Base-by-base conservation (phyloP, 345 rosid species). In the Microthlaspi erraticum region DNA sequence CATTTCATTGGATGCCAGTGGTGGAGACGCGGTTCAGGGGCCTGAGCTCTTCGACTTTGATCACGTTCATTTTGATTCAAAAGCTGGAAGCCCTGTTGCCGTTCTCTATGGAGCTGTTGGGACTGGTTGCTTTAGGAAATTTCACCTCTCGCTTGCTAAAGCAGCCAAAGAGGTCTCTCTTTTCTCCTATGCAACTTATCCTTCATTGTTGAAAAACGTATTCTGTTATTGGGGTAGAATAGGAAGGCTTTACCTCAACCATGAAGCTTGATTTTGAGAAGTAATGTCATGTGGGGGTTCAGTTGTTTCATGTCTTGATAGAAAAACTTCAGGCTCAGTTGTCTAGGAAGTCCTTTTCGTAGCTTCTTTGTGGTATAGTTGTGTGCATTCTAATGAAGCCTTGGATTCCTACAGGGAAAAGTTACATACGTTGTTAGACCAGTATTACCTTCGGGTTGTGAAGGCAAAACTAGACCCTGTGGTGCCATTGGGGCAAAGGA, bases 51-150 rank as follows among this genome's bases (percentile, higher is more conserved):
- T 86, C 60, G 97, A 91, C 33, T 91, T 91, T 65, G 96, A 91
- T 78, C 97, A 91, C 52, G 73, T 89, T 68, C 85, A 91, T 81
- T 68, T 74, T 66, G 84, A 84, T 67, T 88, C 95, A 29, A 87
- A 70, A 74, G 59, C 78, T 63, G 71, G 82, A 72, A 76, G 83
- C 78, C 88, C 95, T 16, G 85, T 85, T 60, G 89, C 88, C 54
- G 83, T 94, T 68, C 82, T 91, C 6, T 94, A 91, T 73, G 98
- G 98, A 41, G 98, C 99, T 74, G 89, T 91, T 77, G 98, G 92
- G 71, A 88, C 93, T 60, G 83, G 68, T 70, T 91, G 99, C 80
- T 91, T 94, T 78, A 79, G 78, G 82, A 82, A 83, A 42, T 85
- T 94, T 78, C 99, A 94, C 80, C 71, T 57, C 39, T 72, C 71